Conservation (phyloP, 2,329 filamentous ascomycete genomes). For the Exophiala aquamarina region DNA sequence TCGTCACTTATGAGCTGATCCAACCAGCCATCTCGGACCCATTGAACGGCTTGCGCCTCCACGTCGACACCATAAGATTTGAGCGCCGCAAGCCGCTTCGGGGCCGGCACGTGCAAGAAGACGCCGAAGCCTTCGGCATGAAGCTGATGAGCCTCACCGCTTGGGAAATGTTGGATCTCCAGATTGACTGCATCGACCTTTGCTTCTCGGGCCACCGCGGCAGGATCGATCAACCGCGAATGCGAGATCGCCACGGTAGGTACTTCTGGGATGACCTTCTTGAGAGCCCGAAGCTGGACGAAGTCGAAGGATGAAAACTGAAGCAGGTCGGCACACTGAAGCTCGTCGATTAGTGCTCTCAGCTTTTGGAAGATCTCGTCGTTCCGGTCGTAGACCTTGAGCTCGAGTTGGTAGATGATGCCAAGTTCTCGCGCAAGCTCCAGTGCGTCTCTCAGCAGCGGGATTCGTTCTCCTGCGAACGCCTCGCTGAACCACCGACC, state of each 20-base stretch:
- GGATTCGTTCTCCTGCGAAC: not conserved
- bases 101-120: not conserved
- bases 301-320: constrained; percentile 2
- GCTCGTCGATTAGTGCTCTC: not conserved
- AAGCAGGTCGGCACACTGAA: not conserved
- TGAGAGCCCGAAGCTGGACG: not conserved
- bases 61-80: not conserved
- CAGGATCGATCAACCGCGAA: not conserved
- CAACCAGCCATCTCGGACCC: not conserved
- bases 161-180: constrained; percentile 1
- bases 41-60: not conserved
- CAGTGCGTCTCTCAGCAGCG: not conserved
- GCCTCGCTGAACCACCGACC: not conserved
- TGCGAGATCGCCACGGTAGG: not conserved
- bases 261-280: not conserved
- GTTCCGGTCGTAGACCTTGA: not conserved
- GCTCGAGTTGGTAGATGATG: constrained; percentile 1
- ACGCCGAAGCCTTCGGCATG: not conserved
- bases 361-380: not conserved
- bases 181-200: not conserved
- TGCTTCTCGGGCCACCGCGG: not conserved
- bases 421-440: not conserved
- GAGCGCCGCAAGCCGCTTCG: not conserved
- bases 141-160: not conserved
- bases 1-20: constrained; percentile 1